phyloP scores from a whole-genome alignment of 164 flowering plant genomes.

The Magnolia changhungtana region DNA sequence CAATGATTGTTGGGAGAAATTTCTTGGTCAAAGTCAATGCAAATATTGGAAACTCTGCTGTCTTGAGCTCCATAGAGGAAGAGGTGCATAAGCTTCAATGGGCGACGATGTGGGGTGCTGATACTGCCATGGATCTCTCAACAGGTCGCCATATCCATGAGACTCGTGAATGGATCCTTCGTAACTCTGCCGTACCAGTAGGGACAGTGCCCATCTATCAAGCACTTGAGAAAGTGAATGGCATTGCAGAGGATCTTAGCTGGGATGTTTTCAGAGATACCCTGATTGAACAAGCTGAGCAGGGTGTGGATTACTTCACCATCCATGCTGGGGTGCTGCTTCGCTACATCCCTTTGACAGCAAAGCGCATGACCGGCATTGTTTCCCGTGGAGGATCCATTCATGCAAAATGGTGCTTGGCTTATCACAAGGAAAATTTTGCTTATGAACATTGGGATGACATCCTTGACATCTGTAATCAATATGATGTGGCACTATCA shows the following conservation, averaged over 20 bases:
- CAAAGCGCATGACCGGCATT: constrained; percentile 98
- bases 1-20: constrained; percentile 95
- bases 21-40: constrained; percentile 98
- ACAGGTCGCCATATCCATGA: constrained; percentile 99
- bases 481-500: constrained; percentile 90
- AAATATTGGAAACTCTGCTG: constrained; percentile 97
- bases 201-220: constrained; percentile 99
- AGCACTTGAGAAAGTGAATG: constrained; percentile 97
- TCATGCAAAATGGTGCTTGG: constrained; percentile 99
- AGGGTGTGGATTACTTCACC: constrained; percentile 98
- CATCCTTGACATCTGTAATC: constrained; percentile 93
- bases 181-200: constrained; percentile 95
- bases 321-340: constrained; percentile 98
- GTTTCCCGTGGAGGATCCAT: constrained; percentile 99
- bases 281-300: constrained; percentile 98
- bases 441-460: constrained; percentile 99
- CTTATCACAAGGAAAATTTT: constrained; percentile 96
- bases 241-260: constrained; percentile 88
- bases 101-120: constrained; percentile 99
- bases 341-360: constrained; percentile 91
- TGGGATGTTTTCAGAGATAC: constrained; percentile 97
- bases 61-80: constrained; percentile 96
- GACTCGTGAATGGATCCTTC: constrained; percentile 98
- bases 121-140: constrained; percentile 97
- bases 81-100: constrained; percentile 98